Base-by-base conservation (phyloP, 2,329 filamentous ascomycete species). In the Botrytis elliptica region DNA sequence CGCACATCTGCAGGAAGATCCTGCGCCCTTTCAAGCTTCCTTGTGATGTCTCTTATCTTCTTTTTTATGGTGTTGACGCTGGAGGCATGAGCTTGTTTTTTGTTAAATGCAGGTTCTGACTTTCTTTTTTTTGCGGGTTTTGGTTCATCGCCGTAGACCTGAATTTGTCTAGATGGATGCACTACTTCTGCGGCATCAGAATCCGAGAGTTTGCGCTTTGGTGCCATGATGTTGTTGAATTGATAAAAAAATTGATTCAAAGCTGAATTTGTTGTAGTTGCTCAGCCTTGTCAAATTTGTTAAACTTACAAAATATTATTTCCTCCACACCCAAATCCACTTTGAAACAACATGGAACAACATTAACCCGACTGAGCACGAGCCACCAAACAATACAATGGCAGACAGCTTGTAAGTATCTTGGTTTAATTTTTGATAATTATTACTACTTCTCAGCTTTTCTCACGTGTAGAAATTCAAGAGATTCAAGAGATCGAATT, bases 1-100 rank as follows among this genome's bases (percentile, higher is more conserved):
- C 89, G 86, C 16, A 92, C 87, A 79, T 91, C 87, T 44, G 91
- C 91, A 0, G 92, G 91, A 70, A 95, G 85, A 71, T 89, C 87
- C 68, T 88, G 83, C 20, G 87, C 86, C 75, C 87, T 86, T 65
- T 88, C 85, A 49, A 95, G 85, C 16, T 90, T 86, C 70, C 93
- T 87, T 78, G 89, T 88, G 72, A 95, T 88, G 70, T 90, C 90
- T 71, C 93, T 87, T 74, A 90, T 89, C 64, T 91, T 88, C 82
- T 92, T 92, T 83, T 92, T 94, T 70, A 92, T 85, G 79, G 88
- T 88, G 80, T 88, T 88, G 66, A 89, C 78, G 57, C 80, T 82
- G 8, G 80, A 81, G 25, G 77, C 77, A 73, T 81, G 79, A 33
- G 75, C 78, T 76, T 78, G 81, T 73, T 80, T 80, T 65, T 76